Evolutionary conservation across 805 yeast genomes (phyloP), one percentile per base, ranked within the genome.

Genomic region (Sugiyamaella americana): DNA sequence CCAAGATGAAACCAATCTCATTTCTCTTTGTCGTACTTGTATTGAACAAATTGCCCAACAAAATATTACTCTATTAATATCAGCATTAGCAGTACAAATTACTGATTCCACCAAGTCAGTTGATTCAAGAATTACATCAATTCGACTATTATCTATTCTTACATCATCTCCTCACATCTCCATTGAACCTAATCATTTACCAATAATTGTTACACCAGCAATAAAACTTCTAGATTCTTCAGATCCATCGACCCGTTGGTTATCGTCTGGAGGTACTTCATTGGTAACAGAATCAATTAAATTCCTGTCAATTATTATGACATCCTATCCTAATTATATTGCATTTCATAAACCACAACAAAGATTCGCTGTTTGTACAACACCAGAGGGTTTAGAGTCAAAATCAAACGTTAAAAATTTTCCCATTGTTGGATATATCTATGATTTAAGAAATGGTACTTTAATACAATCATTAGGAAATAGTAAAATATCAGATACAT

Each of bases 331-430:
- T 10, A 52, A 49, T 16, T 38, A 42, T n/a, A 41, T 53, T 21
- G 44, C 56, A 6, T 56, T 56, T 44, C 55, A 55, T 44, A 55
- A 53, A 45, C 48, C 43, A 6, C 57, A 51, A 30, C 60, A 56
- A 40, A 29, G 54, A 13, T 49, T 56, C 6, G 60, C 58, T 13
- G 40, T 54, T 22, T 16, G 30, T 10, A n/a, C 40, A 13, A 22
- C 41, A 20, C 39, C 18, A 35, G 19, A n/a, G 46, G 34, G 4
- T 19, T 8, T 34, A 22, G 16, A 24, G 24, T n/a, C 34, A 29
- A 32, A 39, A 13, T 18, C 40, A n/a, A n/a, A n/a, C n/a, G n/a
- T n/a, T n/a, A n/a, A n/a, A n/a, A n/a, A n/a, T n/a, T n/a, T n/a
- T n/a, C n/a, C n/a, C 10, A n/a, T 51, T 6, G 16, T 50, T 29